phyloP scores from a whole-genome alignment of 1,284 basidiomycete species.

The Boletus mariae region DNA sequence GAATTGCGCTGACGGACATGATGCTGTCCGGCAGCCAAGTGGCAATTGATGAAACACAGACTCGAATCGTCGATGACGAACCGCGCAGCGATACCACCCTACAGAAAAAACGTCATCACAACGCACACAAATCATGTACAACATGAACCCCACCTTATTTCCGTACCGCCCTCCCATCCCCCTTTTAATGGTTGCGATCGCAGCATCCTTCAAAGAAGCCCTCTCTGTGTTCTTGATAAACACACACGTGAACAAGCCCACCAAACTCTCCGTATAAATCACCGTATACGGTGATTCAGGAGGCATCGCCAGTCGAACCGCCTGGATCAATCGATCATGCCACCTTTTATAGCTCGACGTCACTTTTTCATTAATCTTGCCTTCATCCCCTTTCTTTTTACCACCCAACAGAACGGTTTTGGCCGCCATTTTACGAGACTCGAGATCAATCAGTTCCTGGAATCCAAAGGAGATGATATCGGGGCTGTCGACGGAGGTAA shows the following conservation, averaged over 20 bases:
- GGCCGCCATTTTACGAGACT: slow-evolving; percentile 86
- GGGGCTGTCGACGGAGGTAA: slow-evolving; percentile 68
- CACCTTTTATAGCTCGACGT: slow-evolving; percentile 84
- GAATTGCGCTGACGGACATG: slow-evolving; percentile 81
- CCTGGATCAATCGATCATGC: slow-evolving; percentile 78
- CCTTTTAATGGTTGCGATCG: slow-evolving; percentile 81
- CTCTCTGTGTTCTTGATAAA: slow-evolving; percentile 74
- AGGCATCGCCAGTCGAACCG: slow-evolving; percentile 69
- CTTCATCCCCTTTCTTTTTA: slow-evolving; percentile 62
- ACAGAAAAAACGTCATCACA: background rate
- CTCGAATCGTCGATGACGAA: slow-evolving; percentile 90
- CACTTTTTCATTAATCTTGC: slow-evolving; percentile 73
- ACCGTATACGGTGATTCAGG: slow-evolving; percentile 70
- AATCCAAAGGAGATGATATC: slow-evolving; percentile 94
- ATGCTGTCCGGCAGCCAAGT: slow-evolving; percentile 91
- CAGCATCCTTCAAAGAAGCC: slow-evolving; percentile 61
- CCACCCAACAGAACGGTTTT: slow-evolving; percentile 80
- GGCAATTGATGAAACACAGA: slow-evolving; percentile 93
- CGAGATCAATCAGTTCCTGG: slow-evolving; percentile 94
- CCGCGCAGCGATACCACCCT: slow-evolving; percentile 91
- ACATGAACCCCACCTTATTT: slow-evolving; percentile 70
- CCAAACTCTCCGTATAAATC: slow-evolving; percentile 83
- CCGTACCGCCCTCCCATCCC: slow-evolving; percentile 93
- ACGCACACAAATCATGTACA: background rate
- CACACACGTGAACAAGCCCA: slow-evolving; percentile 87